Conservation (phyloP, 1,284 basidiomycete species). For the Trichosporon asahii region DNA sequence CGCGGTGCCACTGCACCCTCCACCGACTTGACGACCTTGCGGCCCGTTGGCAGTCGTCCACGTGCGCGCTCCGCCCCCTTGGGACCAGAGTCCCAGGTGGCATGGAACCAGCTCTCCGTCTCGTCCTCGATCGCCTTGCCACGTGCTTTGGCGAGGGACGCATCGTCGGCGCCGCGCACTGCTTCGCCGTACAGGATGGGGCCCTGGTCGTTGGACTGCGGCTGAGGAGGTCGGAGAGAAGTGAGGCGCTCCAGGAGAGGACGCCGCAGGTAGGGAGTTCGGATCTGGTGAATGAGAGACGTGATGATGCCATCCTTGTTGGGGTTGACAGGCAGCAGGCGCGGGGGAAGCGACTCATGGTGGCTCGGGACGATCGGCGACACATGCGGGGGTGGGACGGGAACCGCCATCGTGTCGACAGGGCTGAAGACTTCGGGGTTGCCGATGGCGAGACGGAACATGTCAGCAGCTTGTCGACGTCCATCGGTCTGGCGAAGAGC, state of each 20-base stretch:
- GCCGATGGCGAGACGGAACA: conserved; percentile 36
- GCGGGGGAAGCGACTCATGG: conserved; percentile 28
- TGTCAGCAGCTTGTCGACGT: conserved; percentile 36
- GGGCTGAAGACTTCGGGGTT: conserved; percentile 38
- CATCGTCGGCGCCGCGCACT: conserved; percentile 38
- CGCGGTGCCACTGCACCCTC: conserved; percentile 35
- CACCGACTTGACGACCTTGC: conserved; percentile 35
- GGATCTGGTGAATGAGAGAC: conserved; percentile 37
- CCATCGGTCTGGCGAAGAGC: conserved; percentile 36
- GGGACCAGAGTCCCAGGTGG: conserved; percentile 44
- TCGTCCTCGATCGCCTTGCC: conserved; percentile 35
- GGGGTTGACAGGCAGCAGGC: conserved; percentile 38
- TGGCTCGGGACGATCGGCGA: conserved; percentile 40
- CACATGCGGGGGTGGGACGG: conserved; percentile 30
- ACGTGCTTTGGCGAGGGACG: conserved; percentile 33
- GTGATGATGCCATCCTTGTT: conserved; percentile 30
- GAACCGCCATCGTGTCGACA: conserved; percentile 30
- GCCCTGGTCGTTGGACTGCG: conserved; percentile 22
- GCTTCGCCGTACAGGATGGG: conserved; percentile 37
- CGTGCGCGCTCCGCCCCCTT: conserved; percentile 32
- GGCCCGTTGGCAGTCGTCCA: conserved; percentile 36
- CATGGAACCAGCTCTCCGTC: conserved; percentile 26
- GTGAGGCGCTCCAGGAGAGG: conserved; percentile 42
- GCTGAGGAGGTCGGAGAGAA: conserved; percentile 37
- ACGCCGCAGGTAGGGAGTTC: conserved; percentile 40